phyloP scores from a whole-genome alignment of 2,329 filamentous ascomycete genomes.

The Talaromyces sp. region DNA sequence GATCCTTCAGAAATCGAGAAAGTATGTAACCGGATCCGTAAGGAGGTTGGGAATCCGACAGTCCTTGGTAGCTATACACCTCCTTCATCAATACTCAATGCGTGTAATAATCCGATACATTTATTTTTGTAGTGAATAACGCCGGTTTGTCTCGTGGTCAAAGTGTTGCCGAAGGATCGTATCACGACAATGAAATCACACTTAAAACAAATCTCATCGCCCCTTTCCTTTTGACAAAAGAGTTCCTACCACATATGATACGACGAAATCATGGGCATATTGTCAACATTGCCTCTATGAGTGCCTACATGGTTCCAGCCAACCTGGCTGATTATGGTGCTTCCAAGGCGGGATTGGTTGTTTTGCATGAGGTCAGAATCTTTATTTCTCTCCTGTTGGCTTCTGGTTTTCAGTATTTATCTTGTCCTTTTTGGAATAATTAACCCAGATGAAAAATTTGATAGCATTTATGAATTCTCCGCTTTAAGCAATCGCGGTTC shows the following conservation, averaged over 20 bases:
- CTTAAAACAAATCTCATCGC: slow-evolving; percentile 24
- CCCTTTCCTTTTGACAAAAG: slow-evolving; percentile 23
- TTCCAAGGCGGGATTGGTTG: slow-evolving; percentile 27
- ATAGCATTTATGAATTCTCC: no score
- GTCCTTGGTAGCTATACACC: slow-evolving; percentile 7
- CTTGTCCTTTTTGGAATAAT: no score
- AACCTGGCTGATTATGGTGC: slow-evolving; percentile 26
- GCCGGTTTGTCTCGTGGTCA: slow-evolving; percentile 23
- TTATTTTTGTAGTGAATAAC: slow-evolving; percentile 15
- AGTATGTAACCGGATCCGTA: slow-evolving; percentile 30
- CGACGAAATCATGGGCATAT: slow-evolving; percentile 26
- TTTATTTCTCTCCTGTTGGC: no score
- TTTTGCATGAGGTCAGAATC: slow-evolving; percentile 23
- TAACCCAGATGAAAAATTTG: not conserved
- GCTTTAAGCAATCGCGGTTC: no score
- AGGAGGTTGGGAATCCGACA: slow-evolving; percentile 38
- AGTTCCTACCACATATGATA: slow-evolving; percentile 27
- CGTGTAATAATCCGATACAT: not conserved
- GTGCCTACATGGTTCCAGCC: slow-evolving; percentile 25
- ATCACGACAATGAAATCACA: slow-evolving; percentile 23
- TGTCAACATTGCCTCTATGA: slow-evolving; percentile 26
- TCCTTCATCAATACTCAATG: no score
- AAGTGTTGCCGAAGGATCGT: slow-evolving; percentile 14
- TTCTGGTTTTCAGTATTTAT: not conserved
- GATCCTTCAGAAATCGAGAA: slow-evolving; percentile 29